Evolutionary conservation across 176 grass and related monocot genomes (phyloP).

Genomic region (Aegilops sharonensis): DNA sequence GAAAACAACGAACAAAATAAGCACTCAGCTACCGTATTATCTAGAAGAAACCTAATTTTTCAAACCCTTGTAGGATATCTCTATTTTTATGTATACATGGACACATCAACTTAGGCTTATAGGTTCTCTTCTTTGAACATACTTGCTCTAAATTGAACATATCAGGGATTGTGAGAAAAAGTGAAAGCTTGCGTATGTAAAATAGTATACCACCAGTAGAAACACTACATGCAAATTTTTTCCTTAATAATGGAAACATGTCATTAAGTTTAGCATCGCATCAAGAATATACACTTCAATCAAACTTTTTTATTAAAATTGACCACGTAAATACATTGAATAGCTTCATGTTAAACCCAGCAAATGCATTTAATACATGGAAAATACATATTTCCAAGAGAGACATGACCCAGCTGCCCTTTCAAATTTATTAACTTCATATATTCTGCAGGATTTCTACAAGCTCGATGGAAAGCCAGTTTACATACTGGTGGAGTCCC

Average conservation of each 20-base stretch:
- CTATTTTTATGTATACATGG: not conserved
- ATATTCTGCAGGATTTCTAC: constrained; percentile 56
- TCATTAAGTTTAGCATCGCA: not conserved
- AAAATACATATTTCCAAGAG: not conserved
- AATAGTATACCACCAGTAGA: not conserved
- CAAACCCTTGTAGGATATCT: not conserved
- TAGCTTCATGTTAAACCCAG: not conserved
- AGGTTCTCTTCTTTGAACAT: not conserved
- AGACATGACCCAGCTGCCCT: not conserved
- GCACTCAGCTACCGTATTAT: not conserved
- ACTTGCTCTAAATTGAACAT: not conserved
- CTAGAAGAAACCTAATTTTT: not conserved
- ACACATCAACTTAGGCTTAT: not conserved
- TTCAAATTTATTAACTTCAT: not conserved
- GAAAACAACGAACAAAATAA: not conserved
- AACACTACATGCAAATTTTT: not conserved
- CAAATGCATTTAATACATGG: not conserved
- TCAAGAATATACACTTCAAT: not conserved
- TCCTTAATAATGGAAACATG: no score
- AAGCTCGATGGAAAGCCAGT: constrained; percentile 80
- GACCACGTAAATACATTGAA: not conserved
- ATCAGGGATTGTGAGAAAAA: not conserved
- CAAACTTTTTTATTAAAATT: no score
- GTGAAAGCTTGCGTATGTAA: no score
- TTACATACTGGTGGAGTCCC: constrained; percentile 77